Conservation (phyloP, 2,329 filamentous ascomycete genomes). For the Fusarium secorum region DNA sequence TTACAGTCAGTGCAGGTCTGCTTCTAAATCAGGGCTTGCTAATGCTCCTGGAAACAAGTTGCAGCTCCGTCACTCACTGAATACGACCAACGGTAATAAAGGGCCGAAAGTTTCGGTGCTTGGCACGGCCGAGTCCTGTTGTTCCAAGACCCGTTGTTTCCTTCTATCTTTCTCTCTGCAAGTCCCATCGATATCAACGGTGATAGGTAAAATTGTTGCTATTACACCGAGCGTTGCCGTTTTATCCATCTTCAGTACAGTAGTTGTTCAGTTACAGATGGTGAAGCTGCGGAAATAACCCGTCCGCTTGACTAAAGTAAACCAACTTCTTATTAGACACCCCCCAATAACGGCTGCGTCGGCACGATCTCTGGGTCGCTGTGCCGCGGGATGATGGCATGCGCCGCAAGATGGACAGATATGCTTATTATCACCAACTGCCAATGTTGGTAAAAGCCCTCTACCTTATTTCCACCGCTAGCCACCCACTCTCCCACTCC, state of each 20-base stretch:
- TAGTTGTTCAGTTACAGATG: not conserved
- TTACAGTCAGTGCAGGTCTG: not conserved
- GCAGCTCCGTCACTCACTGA: not conserved
- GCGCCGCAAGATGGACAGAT: slow-evolving; percentile 40
- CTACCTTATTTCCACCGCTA: slow-evolving; percentile 9
- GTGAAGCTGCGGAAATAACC: slow-evolving; percentile 15
- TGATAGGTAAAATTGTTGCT: slow-evolving; percentile 2
- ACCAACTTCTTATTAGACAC: not conserved
- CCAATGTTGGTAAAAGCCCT: slow-evolving; percentile 7
- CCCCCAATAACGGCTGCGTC: slow-evolving; percentile 40
- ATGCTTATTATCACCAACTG: slow-evolving; percentile 40
- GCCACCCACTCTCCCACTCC: not conserved
- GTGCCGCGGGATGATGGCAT: slow-evolving; percentile 41
- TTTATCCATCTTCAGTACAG: not conserved
- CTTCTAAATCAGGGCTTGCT: not conserved
- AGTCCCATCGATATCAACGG: not conserved
- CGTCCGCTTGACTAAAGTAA: slow-evolving; percentile 12
- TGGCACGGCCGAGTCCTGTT: slow-evolving; percentile 34
- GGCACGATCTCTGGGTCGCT: slow-evolving; percentile 40
- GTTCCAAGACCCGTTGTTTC: slow-evolving; percentile 31
- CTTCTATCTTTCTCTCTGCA: slow-evolving; percentile 4
- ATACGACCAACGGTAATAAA: not conserved
- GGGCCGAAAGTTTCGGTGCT: slow-evolving; percentile 31
- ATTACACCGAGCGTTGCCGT: slow-evolving; percentile 4
- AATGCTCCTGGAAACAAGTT: slow-evolving; percentile 2